A percentile compares a stretch with the other conserved stretches of the same genome.
Conservation (phyloP, 2,329 filamentous ascomycete genomes). For the Fusarium chuoi region DNA sequence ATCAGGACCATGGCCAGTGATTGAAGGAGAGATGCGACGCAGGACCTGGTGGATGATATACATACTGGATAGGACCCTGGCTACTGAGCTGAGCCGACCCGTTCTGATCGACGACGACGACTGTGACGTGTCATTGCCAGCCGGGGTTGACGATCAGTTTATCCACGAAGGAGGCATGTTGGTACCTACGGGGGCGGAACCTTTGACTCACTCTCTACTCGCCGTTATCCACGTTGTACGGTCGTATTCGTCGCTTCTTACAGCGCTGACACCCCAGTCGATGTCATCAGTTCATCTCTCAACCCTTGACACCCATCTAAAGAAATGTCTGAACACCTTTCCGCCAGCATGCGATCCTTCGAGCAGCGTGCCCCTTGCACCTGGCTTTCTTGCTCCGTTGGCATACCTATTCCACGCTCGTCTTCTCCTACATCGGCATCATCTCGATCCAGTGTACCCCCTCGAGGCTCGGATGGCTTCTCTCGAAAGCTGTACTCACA, state of each 20-base stretch:
- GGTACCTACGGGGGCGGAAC: constrained; percentile 61
- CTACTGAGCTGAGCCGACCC: constrained; percentile 83
- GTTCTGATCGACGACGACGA: constrained; percentile 87
- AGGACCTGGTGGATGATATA: constrained; percentile 96
- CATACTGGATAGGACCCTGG: constrained; percentile 83
- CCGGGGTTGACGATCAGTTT: constrained; percentile 82
- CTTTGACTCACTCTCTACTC: constrained; percentile 76
- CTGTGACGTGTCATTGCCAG: constrained; percentile 85
- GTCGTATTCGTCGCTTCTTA: constrained; percentile 77
- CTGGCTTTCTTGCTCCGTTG: constrained; percentile 78
- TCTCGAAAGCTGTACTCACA: constrained; percentile 78
- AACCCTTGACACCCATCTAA: constrained; percentile 85
- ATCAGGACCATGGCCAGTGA: constrained; percentile 74
- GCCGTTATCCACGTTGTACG: constrained; percentile 85
- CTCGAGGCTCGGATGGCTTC: constrained; percentile 74
- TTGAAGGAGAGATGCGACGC: constrained; percentile 87
- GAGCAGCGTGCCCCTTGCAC: constrained; percentile 75
- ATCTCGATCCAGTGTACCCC: constrained; percentile 78
- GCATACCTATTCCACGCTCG: constrained; percentile 84
- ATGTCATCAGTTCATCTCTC: constrained; percentile 75
- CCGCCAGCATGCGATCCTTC: constrained; percentile 77
- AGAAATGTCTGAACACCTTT: constrained; percentile 77
- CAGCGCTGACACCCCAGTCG: constrained; percentile 73
- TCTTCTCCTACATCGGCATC: constrained; percentile 89
- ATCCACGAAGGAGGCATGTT: constrained; percentile 69